Percentiles rank a stretch among this genome's conserved stretches.
Evolutionary conservation across 495 filamentous ascomycete species (phyloP).

Genomic region (Aspergillus diversus): DNA sequence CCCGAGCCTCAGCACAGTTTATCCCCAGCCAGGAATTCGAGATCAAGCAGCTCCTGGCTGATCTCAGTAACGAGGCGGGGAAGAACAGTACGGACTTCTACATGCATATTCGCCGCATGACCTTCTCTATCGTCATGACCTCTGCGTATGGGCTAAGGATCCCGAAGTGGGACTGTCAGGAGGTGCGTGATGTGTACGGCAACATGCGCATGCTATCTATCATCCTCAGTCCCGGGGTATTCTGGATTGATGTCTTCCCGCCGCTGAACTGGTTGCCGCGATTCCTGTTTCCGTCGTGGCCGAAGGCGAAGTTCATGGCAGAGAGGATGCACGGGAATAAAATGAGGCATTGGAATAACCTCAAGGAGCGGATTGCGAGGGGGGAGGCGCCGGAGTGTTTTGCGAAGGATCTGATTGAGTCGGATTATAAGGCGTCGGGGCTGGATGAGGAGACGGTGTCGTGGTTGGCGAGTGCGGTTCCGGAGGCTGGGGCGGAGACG

Average conservation of each 20-base stretch:
- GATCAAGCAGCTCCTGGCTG: conserved; percentile 51
- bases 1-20: conserved; percentile 26
- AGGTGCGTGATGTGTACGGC: conserved; percentile 9
- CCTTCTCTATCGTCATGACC: conserved; percentile 34
- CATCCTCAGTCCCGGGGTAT: not conserved
- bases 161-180: conserved; percentile 22
- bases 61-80: conserved; percentile 37
- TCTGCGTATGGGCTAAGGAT: conserved; percentile 34
- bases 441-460: not conserved
- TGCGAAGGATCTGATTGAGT: not conserved
- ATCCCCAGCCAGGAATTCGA: conserved; percentile 52
- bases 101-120: conserved; percentile 32
- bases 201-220: not conserved
- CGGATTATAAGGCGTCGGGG: not conserved
- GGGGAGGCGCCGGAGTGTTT: conserved; percentile 9
- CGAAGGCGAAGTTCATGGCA: not conserved
- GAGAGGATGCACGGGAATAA: not conserved
- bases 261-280: not conserved
- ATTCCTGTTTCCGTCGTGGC: not conserved
- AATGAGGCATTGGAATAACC: conserved; percentile 1
- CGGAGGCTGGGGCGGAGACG: conserved; percentile 26
- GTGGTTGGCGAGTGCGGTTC: not conserved
- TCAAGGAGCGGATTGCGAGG: conserved; percentile 1
- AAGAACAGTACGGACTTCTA: conserved; percentile 32
- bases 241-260: conserved; percentile 6